Conservation (phyloP, 768 basidiomycete genomes). For the Pluteus cervinus region DNA sequence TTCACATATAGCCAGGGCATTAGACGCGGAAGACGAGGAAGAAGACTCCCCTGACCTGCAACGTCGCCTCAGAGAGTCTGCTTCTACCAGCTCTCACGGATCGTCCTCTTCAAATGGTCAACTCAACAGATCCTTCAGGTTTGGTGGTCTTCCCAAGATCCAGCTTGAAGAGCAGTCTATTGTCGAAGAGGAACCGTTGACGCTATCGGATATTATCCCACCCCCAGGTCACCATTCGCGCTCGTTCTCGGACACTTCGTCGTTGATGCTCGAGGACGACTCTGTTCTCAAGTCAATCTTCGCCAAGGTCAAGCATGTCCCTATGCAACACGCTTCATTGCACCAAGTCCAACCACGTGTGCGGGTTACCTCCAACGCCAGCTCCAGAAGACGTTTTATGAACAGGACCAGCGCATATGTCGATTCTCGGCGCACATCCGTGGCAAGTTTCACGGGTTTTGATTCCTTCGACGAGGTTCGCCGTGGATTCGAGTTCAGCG, state of each 20-base stretch:
- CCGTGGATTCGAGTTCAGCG: conserved; percentile 69
- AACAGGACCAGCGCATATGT: conserved; percentile 21
- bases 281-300: conserved; percentile 51
- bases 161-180: conserved; percentile 15
- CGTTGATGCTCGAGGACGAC: conserved; percentile 41
- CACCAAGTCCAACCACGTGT: conserved; percentile 22
- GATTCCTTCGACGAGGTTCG: conserved; percentile 77
- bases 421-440: conserved; percentile 42
- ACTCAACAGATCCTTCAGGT: conserved; percentile 68
- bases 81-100: conserved; percentile 33
- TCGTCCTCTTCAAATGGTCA: conserved; percentile 51
- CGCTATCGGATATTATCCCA: conserved; percentile 74
- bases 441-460: conserved; percentile 62
- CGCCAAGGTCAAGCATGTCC: conserved; percentile 35
- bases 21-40: conserved; percentile 25
- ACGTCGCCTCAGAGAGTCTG: no score
- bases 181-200: conserved; percentile 32
- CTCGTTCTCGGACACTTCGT: conserved; percentile 38
- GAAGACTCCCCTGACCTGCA: conserved; percentile 13
- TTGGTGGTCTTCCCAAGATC: conserved; percentile 47
- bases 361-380: conserved; percentile 39
- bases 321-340: no score
- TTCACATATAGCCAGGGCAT: no score
- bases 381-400: conserved; percentile 21
- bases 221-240: conserved; percentile 48